phyloP scores from a whole-genome alignment of 2,329 filamentous ascomycete species.

The Tolypocladium guangdongense region DNA sequence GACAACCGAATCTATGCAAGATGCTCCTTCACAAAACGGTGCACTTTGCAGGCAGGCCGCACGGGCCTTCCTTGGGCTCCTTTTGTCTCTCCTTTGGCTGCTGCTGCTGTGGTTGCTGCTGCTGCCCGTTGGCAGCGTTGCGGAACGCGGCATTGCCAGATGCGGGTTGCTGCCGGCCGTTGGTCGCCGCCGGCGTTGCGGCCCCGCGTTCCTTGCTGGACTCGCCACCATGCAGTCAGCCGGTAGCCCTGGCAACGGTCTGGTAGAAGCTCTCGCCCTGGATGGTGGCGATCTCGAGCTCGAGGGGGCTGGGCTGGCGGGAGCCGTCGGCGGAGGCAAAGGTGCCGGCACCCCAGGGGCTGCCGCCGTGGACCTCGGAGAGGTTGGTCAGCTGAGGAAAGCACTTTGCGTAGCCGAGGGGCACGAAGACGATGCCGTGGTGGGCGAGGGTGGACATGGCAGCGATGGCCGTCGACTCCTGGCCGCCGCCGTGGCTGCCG shows the following conservation, averaged over 20 bases:
- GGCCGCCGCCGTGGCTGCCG: conserved; percentile 75
- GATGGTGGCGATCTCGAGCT: conserved; percentile 67
- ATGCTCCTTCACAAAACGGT: conserved; percentile 42
- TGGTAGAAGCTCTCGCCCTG: conserved; percentile 85
- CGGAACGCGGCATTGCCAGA: neutral
- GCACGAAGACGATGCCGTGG: conserved; percentile 95
- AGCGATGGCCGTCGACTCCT: conserved; percentile 77
- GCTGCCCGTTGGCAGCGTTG: conserved; percentile 2
- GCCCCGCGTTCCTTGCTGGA: conserved; percentile 13
- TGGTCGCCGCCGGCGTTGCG: conserved; percentile 14
- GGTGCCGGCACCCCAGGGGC: conserved; percentile 88
- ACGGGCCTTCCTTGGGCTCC: conserved; percentile 55
- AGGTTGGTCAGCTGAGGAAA: conserved; percentile 64
- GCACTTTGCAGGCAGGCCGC: conserved; percentile 69
- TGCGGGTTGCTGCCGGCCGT: conserved; percentile 9
- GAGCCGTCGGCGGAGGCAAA: conserved; percentile 72
- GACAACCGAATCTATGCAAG: neutral
- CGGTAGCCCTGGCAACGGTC: conserved; percentile 57
- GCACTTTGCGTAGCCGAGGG: conserved; percentile 76
- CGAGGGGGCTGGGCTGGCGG: conserved; percentile 63
- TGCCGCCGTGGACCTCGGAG: conserved; percentile 72
- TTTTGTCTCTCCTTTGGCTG: conserved; percentile 21
- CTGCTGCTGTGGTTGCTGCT: conserved; percentile 7
- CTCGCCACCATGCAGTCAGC: conserved; percentile 65
- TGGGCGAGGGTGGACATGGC: conserved; percentile 79